These are phyloP conservation scores for Leptodontidium sp. DNA, from an alignment of 2,329 filamentous ascomycete species.

Conservation along the genomic window DNA sequence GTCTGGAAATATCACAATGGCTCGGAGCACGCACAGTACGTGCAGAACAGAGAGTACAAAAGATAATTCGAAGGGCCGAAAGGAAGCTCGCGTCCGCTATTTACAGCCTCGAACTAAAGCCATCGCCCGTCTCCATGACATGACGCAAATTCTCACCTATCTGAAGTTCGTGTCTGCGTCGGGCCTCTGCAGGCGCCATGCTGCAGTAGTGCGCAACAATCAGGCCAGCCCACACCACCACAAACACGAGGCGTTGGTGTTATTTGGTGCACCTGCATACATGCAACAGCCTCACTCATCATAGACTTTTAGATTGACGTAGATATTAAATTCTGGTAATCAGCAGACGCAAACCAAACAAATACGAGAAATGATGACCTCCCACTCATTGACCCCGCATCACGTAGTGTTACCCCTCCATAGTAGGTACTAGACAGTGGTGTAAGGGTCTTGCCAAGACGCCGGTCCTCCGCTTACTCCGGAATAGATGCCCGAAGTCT, in stretches of 20 bases:
- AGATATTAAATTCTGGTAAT: background rate
- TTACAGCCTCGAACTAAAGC: slow-evolving; percentile 14
- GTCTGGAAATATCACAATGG: background rate
- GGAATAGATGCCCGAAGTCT: slow-evolving; percentile 9
- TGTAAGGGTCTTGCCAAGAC: slow-evolving; percentile 14
- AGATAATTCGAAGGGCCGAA: background rate
- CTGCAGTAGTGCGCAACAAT: slow-evolving; percentile 10
- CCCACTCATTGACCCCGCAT: slow-evolving; percentile 16
- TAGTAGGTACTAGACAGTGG: background rate
- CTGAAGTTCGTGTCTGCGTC: slow-evolving; percentile 17
- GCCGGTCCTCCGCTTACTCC: background rate
- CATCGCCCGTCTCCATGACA: background rate
- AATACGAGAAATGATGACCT: slow-evolving; percentile 21
- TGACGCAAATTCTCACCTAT: slow-evolving; percentile 6
- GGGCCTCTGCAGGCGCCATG: slow-evolving; percentile 12
- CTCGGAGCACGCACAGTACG: background rate
- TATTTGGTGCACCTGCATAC: background rate
- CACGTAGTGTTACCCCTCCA: slow-evolving; percentile 15
- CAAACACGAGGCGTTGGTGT: slow-evolving; percentile 10
- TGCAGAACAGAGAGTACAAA: background rate
- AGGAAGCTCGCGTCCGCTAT: slow-evolving; percentile 1
- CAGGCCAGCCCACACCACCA: background rate
- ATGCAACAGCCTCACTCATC: slow-evolving; percentile 14
- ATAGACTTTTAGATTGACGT: background rate
- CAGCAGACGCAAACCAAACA: too few relatives aligned